Evolutionary conservation across 2,329 filamentous ascomycete species (phyloP), one percentile per base, ranked within the genome.

Genomic region (Fusarium buharicum): DNA sequence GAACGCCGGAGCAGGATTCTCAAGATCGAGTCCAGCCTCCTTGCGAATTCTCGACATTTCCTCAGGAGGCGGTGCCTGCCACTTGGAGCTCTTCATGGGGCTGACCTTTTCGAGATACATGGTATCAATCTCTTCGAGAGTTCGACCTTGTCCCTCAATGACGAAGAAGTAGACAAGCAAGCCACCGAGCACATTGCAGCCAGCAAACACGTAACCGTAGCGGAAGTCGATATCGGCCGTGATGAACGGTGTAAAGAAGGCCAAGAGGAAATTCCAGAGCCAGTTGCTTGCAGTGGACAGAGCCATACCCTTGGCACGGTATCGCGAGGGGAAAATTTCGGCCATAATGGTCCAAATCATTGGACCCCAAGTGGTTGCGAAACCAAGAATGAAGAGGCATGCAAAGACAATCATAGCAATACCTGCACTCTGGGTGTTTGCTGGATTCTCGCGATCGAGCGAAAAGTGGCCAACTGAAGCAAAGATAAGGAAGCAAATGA

Each of bases 181-280:
- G 0, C 86, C 84, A 0, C 84, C 89, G 0, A 84, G 78, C 16
- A 91, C 77, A 67, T 90, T 90, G 71, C 89, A 92, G 0, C 81
- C 88, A 0, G 89, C 90, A 74, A 93, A 93, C 27, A 93, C 86
- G 62, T 92, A 91, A 3, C 90, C 90, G 68, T 91, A 91, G 2
- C 82, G 82, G 75, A 89, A 93, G 65, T 89, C 84, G 50, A 93
- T 93, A 4, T 84, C 84, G 0, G 81, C 78, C 0, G 87, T 90
- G 71, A 93, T 93, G 75, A 92, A 93, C 0, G 90, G 89, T 0
- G 91, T 92, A 79, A 92, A 92, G 79, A 93, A 93, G 0, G 85
- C 86, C 58, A 88, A 83, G 63, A 91, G 80, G 76, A 93, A 93
- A 74, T 92, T 91, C 87, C 87, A 91, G 28, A 81, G 78, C 87